phyloP scores from a whole-genome alignment of 352 stramenopile genomes.

The Phytophthora pini region DNA sequence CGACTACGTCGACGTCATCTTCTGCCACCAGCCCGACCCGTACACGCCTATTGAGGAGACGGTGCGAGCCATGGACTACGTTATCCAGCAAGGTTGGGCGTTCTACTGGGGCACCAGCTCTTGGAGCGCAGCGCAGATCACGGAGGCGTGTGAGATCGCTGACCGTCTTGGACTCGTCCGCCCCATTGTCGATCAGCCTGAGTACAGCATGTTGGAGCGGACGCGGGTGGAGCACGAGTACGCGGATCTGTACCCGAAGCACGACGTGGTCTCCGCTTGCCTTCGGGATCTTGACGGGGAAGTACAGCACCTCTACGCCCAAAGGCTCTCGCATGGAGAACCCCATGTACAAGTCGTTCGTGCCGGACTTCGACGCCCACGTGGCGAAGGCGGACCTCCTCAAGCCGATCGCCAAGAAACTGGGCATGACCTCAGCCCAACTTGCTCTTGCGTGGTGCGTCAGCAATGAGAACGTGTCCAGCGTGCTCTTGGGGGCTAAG shows the following conservation, averaged over 20 bases:
- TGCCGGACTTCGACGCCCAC: too few relatives aligned
- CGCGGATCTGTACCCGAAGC: not conserved
- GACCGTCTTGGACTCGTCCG: conserved; percentile 33
- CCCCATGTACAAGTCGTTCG: too few relatives aligned
- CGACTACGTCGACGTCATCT: conserved; percentile 14
- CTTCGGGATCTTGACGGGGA: too few relatives aligned
- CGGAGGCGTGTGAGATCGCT: conserved; percentile 48
- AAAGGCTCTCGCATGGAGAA: too few relatives aligned
- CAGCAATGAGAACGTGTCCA: conserved; percentile 61
- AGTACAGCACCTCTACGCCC: too few relatives aligned
- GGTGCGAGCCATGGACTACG: conserved; percentile 9
- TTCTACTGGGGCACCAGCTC: conserved; percentile 51
- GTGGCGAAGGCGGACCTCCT: too few relatives aligned
- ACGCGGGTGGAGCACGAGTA: conserved; percentile 64
- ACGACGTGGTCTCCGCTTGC: too few relatives aligned
- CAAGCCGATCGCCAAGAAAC: conserved; percentile 2
- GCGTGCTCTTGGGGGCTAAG: conserved; percentile 58
- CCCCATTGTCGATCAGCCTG: conserved; percentile 52
- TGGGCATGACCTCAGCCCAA: conserved; percentile 47
- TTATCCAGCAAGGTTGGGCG: conserved; percentile 5
- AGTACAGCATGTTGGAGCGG: conserved; percentile 70
- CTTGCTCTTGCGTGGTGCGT: conserved; percentile 27
- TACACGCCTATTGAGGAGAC: conserved; percentile 6
- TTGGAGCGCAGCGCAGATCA: conserved; percentile 56
- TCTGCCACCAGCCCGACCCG: conserved; percentile 28